A percentile compares a stretch with the other conserved stretches of the same genome.
Evolutionary conservation across 257 asterid species (phyloP).

Genomic region (Solanum rostratum): DNA sequence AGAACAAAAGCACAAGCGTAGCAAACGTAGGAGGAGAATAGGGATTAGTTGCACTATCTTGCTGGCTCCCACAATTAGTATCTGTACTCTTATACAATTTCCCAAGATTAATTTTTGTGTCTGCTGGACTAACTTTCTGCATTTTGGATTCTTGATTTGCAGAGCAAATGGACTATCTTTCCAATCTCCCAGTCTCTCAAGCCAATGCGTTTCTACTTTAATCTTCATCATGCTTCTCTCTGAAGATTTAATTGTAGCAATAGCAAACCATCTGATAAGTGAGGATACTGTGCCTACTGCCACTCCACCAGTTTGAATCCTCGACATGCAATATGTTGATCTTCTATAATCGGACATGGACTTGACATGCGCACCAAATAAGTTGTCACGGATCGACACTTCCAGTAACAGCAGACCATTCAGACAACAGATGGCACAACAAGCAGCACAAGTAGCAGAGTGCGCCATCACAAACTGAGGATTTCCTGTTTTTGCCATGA

Average conservation of each 20-base stretch:
- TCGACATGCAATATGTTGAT: neutral
- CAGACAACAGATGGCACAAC: neutral
- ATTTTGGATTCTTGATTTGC: neutral
- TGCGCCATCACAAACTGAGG: slow-evolving; percentile 8
- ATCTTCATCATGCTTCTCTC: neutral
- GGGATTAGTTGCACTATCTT: neutral
- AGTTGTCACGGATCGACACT: neutral
- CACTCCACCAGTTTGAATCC: slow-evolving; percentile 2
- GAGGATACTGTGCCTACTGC: neutral
- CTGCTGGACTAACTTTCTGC: slow-evolving; percentile 2
- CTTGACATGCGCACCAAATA: neutral
- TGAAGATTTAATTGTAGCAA: neutral
- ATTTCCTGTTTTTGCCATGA: slow-evolving; percentile 8
- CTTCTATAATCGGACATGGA: neutral
- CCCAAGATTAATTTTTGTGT: neutral
- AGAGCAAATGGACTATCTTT: neutral
- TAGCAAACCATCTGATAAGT: slow-evolving; percentile 1
- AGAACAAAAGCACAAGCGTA: neutral
- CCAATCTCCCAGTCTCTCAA: slow-evolving; percentile 2
- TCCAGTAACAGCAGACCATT: neutral
- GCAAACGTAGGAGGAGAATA: neutral
- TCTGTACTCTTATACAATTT: neutral
- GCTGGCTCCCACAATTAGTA: neutral
- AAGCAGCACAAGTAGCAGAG: neutral
- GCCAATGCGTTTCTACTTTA: slow-evolving; percentile 1